Evolutionary conservation across 2,329 filamentous ascomycete species (phyloP).

Genomic region (Colletotrichum godetiae): DNA sequence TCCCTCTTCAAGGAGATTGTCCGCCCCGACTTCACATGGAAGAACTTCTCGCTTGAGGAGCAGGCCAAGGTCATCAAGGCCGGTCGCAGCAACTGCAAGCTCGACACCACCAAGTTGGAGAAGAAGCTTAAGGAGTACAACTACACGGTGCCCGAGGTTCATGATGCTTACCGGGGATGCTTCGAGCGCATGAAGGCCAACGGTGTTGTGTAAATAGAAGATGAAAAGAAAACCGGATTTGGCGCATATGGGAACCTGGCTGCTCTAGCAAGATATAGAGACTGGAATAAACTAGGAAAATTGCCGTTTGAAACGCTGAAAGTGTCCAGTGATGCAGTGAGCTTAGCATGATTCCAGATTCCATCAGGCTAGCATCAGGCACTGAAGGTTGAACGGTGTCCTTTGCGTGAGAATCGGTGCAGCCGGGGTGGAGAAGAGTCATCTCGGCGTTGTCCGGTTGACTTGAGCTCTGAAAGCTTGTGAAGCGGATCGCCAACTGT

Average conservation of each 20-base stretch:
- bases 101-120: slow-evolving; percentile 72
- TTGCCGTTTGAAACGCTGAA: neutral
- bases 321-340: neutral
- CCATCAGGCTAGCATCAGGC: slow-evolving; percentile 1
- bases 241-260: slow-evolving; percentile 3
- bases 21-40: slow-evolving; percentile 69
- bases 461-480: neutral
- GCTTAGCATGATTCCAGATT: slow-evolving; percentile 2
- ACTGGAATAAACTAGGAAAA: neutral
- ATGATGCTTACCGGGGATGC: slow-evolving; percentile 70
- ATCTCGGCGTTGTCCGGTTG: slow-evolving; percentile 13
- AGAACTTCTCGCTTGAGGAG: slow-evolving; percentile 75
- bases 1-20: slow-evolving; percentile 72
- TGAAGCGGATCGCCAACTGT: neutral
- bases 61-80: slow-evolving; percentile 76
- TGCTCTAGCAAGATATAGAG: neutral
- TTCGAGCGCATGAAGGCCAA: slow-evolving; percentile 72
- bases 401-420: neutral
- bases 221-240: neutral
- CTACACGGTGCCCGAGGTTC: slow-evolving; percentile 69
- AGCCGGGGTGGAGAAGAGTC: neutral
- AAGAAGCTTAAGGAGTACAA: slow-evolving; percentile 70
- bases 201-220: slow-evolving; percentile 58
- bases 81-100: slow-evolving; percentile 73
- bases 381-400: neutral